Conservation (phyloP, 1,284 basidiomycete species). For the Wallemia ichthyophaga region DNA sequence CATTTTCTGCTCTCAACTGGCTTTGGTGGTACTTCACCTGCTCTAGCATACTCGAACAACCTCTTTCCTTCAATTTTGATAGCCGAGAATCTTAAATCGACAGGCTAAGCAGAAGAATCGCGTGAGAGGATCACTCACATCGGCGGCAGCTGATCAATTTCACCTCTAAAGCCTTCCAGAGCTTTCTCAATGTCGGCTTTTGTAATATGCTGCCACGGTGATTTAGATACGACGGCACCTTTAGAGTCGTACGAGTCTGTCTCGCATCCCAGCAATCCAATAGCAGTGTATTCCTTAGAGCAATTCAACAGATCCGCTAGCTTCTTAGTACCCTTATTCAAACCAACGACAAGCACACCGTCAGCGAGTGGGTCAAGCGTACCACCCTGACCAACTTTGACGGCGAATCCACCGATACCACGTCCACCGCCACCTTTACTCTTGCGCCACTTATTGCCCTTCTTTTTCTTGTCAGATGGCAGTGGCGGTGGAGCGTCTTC, state of each 20-base stretch:
- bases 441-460: slow-evolving; percentile 7
- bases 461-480: slow-evolving; percentile 21
- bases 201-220: slow-evolving; percentile 60
- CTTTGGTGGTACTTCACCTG: slow-evolving; percentile 61
- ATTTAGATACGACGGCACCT: slow-evolving; percentile 39
- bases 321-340: slow-evolving; percentile 71
- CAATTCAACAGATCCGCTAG: slow-evolving; percentile 61
- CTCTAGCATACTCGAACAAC: slow-evolving; percentile 80
- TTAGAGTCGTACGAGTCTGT: slow-evolving; percentile 86
- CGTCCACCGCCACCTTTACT: background rate
- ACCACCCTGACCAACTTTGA: slow-evolving; percentile 74
- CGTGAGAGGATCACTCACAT: slow-evolving; percentile 28
- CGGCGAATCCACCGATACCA: slow-evolving; percentile 3
- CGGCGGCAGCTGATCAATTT: slow-evolving; percentile 66
- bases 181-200: slow-evolving; percentile 36
- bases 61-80: slow-evolving; percentile 94
- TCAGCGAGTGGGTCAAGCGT: slow-evolving; percentile 93
- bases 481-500: slow-evolving; percentile 18
- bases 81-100: slow-evolving; percentile 50
- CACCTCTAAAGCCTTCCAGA: slow-evolving; percentile 50
- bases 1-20: slow-evolving; percentile 69
- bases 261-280: slow-evolving; percentile 68
- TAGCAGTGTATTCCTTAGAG: slow-evolving; percentile 80
- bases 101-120: slow-evolving; percentile 2
- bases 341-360: slow-evolving; percentile 64